Evolutionary conservation across 1,139 yeast genomes (phyloP).

Genomic region (Geotrichum cucujoidarum): DNA sequence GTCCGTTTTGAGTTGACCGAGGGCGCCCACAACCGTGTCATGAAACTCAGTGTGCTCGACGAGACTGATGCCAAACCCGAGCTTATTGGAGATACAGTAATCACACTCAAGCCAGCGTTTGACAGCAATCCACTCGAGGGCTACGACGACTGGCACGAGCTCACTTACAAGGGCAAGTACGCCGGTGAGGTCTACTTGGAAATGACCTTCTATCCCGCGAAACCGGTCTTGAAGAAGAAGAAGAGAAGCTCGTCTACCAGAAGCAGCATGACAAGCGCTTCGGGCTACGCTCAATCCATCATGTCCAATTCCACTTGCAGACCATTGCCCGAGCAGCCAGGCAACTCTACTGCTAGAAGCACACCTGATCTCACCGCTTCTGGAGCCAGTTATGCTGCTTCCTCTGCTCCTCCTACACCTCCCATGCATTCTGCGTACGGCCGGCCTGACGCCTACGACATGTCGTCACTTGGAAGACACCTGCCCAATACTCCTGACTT

Average conservation of each 20-base stretch:
- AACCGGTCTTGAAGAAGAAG: neutral
- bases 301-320: conserved; percentile 1
- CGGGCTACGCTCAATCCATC: conserved; percentile 3
- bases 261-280: neutral
- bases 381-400: neutral
- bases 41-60: conserved; percentile 75
- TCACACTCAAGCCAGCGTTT: conserved; percentile 71
- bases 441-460: conserved; percentile 2
- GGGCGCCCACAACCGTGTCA: conserved; percentile 42
- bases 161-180: conserved; percentile 61
- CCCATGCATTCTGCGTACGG: conserved; percentile 5
- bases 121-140: conserved; percentile 61
- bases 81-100: conserved; percentile 74
- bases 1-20: conserved; percentile 60
- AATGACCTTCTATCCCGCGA: conserved; percentile 76
- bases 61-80: conserved; percentile 84
- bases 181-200: conserved; percentile 90
- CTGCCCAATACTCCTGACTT: conserved; percentile 14
- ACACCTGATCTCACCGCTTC: neutral
- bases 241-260: conserved; percentile 1
- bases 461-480: conserved; percentile 7
- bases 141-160: conserved; percentile 79
- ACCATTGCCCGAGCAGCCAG: conserved; percentile 15
- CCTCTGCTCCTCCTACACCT: conserved; percentile 2
- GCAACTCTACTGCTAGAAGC: neutral